A percentile compares a stretch with the other conserved stretches of the same genome.
Conservation (phyloP, 768 basidiomycete genomes). For the Russula olivacea region DNA sequence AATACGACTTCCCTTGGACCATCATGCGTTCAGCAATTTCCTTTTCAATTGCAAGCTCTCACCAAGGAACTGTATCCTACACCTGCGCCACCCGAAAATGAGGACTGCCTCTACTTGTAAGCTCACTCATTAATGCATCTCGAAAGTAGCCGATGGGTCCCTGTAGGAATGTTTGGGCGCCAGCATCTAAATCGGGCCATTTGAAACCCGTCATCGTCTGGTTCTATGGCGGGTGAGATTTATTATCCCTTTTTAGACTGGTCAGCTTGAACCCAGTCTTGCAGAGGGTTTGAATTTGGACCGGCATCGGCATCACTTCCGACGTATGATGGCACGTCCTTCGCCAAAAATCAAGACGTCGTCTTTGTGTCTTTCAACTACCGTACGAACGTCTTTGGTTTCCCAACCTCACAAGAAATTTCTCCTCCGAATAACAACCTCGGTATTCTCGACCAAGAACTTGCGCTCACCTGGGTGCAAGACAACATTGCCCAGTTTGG, state of each 20-base stretch:
- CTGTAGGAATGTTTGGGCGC: conserved; percentile 16
- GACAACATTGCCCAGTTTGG: conserved; percentile 55
- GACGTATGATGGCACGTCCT: conserved; percentile 13
- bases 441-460: conserved; percentile 19
- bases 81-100: background rate
- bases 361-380: conserved; percentile 17
- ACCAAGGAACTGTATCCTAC: background rate
- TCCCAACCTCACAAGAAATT: conserved; percentile 12
- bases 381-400: conserved; percentile 18
- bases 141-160: background rate
- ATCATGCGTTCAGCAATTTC: conserved; percentile 17
- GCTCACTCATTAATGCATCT: background rate
- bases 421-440: conserved; percentile 5
- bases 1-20: conserved; percentile 13
- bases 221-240: conserved; percentile 18
- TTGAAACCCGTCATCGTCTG: conserved; percentile 17
- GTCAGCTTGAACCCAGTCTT: background rate
- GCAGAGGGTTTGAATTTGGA: background rate
- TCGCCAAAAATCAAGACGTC: conserved; percentile 16
- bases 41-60: background rate
- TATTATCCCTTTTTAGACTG: background rate
- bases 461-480: conserved; percentile 51
- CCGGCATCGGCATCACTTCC: conserved; percentile 12
- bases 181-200: background rate
- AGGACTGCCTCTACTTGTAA: conserved; percentile 19